phyloP scores from a whole-genome alignment of 345 rosid species.

The Geranium rotundifolium region DNA sequence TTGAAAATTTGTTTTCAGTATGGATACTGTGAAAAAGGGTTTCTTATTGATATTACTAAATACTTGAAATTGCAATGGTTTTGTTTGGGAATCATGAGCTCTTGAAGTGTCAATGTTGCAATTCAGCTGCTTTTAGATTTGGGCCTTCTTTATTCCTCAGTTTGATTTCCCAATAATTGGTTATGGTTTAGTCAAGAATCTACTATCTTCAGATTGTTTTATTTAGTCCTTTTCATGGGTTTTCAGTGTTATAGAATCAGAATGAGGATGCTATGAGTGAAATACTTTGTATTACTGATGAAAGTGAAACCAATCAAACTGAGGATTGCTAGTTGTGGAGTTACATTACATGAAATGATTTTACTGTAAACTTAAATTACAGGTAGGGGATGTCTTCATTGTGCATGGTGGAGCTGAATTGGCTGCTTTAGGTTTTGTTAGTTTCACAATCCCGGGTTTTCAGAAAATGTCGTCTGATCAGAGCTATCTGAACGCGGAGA shows the following conservation, averaged over 20 bases:
- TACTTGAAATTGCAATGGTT: background rate
- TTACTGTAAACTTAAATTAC: constrained; percentile 3
- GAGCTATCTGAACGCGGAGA: constrained; percentile 46
- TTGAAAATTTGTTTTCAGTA: background rate
- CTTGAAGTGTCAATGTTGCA: background rate
- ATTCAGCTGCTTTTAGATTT: background rate
- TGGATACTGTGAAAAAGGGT: background rate
- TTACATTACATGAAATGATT: constrained; percentile 10
- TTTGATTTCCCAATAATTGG: constrained; percentile 6
- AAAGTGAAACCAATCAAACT: no score
- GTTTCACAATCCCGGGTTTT: background rate
- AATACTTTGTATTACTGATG: no score
- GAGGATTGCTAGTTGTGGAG: background rate
- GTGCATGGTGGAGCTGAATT: background rate
- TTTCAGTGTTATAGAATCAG: background rate
- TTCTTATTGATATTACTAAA: constrained; percentile 6
- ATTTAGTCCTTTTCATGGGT: background rate
- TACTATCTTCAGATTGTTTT: background rate
- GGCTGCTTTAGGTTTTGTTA: background rate
- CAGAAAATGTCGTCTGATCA: constrained; percentile 43
- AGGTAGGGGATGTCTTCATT: constrained; percentile 21
- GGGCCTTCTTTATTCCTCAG: constrained; percentile 1
- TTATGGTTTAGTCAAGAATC: constrained; percentile 16
- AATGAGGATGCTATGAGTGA: background rate
- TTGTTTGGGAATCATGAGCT: constrained; percentile 1